These are phyloP conservation scores for Aureobasidium sp. DNA, from an alignment of 2,329 filamentous ascomycete species.

Conservation along the genomic window DNA sequence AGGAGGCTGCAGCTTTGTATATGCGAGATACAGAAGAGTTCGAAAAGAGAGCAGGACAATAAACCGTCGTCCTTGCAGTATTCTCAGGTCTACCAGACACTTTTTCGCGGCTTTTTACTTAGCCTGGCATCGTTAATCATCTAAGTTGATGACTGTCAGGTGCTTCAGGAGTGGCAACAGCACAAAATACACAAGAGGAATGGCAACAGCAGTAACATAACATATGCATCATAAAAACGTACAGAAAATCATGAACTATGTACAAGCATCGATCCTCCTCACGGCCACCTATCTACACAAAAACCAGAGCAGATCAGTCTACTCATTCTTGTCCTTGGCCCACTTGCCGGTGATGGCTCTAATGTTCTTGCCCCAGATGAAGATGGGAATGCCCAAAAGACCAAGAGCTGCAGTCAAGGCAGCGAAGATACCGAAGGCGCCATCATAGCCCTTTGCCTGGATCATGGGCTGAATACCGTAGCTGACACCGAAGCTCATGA, in stretches of 20 bases:
- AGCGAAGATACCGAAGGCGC: slow-evolving; percentile 24
- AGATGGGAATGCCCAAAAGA: slow-evolving; percentile 26
- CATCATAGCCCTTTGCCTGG: slow-evolving; percentile 27
- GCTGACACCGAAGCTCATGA: slow-evolving; percentile 39
- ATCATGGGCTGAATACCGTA: slow-evolving; percentile 33
- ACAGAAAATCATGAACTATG: slow-evolving; percentile 1
- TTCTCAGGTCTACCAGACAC: too few species aligned
- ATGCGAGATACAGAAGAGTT: not conserved
- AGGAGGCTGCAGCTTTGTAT: not conserved
- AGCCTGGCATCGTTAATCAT: too few species aligned
- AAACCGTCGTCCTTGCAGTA: too few species aligned
- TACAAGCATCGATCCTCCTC: not conserved
- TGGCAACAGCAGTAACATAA: not conserved
- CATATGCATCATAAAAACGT: not conserved
- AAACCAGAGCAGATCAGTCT: not conserved
- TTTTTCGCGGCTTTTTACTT: too few species aligned
- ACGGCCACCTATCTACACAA: not conserved
- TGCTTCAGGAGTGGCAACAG: too few species aligned
- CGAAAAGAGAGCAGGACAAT: not conserved
- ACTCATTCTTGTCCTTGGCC: slow-evolving; percentile 20
- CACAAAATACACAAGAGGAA: not conserved
- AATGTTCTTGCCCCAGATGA: slow-evolving; percentile 28
- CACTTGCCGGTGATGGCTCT: slow-evolving; percentile 27
- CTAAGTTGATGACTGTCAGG: too few species aligned
- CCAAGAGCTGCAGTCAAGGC: slow-evolving; percentile 27